A percentile compares a stretch with the other conserved stretches of the same genome.
Conservation (phyloP, 352 stramenopile species). For the Pythium myriotylum region DNA sequence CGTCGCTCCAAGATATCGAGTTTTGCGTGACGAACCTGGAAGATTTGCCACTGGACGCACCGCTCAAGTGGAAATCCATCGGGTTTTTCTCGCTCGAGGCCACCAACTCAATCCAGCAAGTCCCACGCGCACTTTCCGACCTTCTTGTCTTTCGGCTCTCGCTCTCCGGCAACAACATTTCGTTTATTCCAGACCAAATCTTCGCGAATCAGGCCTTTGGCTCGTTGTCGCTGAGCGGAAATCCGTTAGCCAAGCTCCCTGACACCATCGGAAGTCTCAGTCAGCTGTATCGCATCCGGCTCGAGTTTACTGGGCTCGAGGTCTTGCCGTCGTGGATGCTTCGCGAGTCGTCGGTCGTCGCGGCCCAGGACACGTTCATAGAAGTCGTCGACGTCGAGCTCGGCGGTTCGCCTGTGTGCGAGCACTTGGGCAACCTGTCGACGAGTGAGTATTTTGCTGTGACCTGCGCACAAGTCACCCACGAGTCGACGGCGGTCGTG, state of each 20-base stretch:
- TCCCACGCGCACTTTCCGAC: too few relatives aligned
- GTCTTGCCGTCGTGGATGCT: not conserved
- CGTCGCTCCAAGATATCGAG: constrained; percentile 1
- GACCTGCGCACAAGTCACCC: too few relatives aligned
- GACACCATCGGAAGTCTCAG: not conserved
- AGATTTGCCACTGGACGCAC: not conserved
- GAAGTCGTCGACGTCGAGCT: not conserved
- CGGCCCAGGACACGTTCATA: not conserved
- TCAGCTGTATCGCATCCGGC: too few relatives aligned
- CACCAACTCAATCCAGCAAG: too few relatives aligned
- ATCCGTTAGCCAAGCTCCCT: not conserved
- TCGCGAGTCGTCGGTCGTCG: not conserved
- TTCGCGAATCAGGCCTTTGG: not conserved
- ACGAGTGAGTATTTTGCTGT: not conserved
- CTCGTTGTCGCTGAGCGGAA: not conserved
- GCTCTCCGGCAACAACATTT: not conserved
- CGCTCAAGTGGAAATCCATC: not conserved
- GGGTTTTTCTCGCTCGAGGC: too few relatives aligned
- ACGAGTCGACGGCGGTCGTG: too few relatives aligned
- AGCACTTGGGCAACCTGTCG: not conserved
- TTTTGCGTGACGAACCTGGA: constrained; percentile 9
- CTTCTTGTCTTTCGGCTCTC: constrained; percentile 1
- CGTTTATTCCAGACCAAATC: not conserved
- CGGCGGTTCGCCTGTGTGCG: not conserved
- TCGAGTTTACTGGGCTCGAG: not conserved